phyloP scores from a whole-genome alignment of 108 stramenopile genomes.

The Nannochloropsis oceanica region DNA sequence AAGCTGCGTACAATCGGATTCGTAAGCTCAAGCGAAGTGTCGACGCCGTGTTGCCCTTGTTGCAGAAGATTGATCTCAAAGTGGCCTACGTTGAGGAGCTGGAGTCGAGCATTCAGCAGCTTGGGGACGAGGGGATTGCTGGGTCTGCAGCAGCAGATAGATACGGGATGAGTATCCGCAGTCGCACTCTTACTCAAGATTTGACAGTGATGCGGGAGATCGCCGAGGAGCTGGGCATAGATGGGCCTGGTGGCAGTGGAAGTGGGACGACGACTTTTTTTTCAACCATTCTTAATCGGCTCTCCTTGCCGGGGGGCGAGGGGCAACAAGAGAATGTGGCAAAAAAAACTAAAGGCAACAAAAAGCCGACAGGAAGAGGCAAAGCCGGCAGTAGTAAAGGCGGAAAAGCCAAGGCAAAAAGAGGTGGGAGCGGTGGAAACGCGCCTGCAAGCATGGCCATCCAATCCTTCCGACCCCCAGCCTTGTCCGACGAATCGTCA shows the following conservation, averaged over 20 bases:
- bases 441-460: neutral
- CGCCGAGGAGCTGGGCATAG: constrained; percentile 14
- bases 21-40: constrained; percentile 20
- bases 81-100: constrained; percentile 9
- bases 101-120: constrained; percentile 10
- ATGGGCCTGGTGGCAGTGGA: neutral
- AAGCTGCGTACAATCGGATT: constrained; percentile 1
- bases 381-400: neutral
- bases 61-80: constrained; percentile 1
- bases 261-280: neutral
- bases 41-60: neutral
- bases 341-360: neutral
- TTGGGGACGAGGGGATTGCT: neutral
- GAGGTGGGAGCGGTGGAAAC: neutral
- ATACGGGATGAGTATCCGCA: neutral
- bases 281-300: neutral
- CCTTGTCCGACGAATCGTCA: neutral
- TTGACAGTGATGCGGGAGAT: neutral
- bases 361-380: neutral
- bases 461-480: neutral
- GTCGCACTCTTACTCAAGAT: neutral
- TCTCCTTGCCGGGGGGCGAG: neutral
- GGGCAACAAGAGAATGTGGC: too few relatives aligned
- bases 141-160: neutral
- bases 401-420: neutral